A percentile compares a stretch with the other conserved stretches of the same genome.
Conservation (phyloP, 768 basidiomycete species). For the Suillus hirtellus region DNA sequence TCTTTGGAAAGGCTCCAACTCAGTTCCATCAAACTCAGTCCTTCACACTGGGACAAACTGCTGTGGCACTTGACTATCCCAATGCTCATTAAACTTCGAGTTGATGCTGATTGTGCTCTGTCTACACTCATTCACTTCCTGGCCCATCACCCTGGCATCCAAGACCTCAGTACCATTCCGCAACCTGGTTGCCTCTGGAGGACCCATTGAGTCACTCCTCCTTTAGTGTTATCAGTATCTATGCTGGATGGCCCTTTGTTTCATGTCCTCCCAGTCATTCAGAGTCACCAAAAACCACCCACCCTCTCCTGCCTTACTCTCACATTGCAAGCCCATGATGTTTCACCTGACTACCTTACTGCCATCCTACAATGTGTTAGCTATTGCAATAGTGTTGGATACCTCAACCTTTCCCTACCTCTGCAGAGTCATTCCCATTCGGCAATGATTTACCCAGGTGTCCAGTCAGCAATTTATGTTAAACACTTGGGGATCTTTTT, state of each 20-base stretch:
- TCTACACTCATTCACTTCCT: neutral
- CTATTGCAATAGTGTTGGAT: neutral
- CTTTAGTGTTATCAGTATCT: neutral
- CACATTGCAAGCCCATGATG: neutral
- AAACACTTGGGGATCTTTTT: neutral
- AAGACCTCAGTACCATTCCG: neutral
- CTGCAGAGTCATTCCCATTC: neutral
- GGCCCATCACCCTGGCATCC: neutral
- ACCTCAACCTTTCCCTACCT: neutral
- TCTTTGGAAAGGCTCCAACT: neutral
- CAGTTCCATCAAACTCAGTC: neutral
- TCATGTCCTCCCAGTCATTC: neutral
- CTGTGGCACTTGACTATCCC: neutral
- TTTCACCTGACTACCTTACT: neutral
- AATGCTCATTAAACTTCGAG: neutral
- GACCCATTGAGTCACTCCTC: neutral
- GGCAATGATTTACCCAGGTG: neutral
- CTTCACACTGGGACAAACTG: neutral
- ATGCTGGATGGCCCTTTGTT: neutral
- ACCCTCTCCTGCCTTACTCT: neutral
- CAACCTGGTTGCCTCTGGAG: neutral
- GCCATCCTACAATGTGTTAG: neutral
- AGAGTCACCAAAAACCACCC: neutral
- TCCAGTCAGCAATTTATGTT: neutral
- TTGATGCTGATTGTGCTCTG: neutral